Conservation (phyloP, 768 basidiomycete species). For the Bullera alba region DNA sequence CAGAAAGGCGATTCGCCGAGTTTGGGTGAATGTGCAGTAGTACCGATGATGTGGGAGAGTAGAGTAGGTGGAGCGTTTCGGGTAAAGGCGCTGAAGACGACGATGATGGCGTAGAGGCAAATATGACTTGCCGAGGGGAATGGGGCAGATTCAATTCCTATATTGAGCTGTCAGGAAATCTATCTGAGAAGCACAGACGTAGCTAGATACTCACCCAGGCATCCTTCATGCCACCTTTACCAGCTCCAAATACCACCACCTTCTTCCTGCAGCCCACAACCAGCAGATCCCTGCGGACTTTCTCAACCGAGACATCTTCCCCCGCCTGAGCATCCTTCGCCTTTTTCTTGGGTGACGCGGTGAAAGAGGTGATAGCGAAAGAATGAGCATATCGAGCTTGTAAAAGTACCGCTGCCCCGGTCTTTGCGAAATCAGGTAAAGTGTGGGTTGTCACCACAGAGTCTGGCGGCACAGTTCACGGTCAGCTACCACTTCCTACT, state of each 20-base stretch:
- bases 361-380: slow-evolving; percentile 63
- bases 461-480: slow-evolving; percentile 55
- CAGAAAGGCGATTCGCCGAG: slow-evolving; percentile 18
- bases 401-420: slow-evolving; percentile 55
- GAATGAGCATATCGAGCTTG: slow-evolving; percentile 77
- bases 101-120: slow-evolving; percentile 67
- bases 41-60: slow-evolving; percentile 31
- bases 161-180: not conserved
- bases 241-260: slow-evolving; percentile 78
- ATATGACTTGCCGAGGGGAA: slow-evolving; percentile 76
- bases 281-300: slow-evolving; percentile 57
- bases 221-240: slow-evolving; percentile 58
- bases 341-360: slow-evolving; percentile 11
- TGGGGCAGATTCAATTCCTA: slow-evolving; percentile 81
- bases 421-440: slow-evolving; percentile 63
- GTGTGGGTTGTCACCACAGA: slow-evolving; percentile 66
- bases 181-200: slow-evolving; percentile 52
- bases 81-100: slow-evolving; percentile 56
- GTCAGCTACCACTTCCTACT: not conserved
- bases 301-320: slow-evolving; percentile 16
- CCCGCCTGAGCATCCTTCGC: slow-evolving; percentile 33
- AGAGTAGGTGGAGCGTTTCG: slow-evolving; percentile 66
- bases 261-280: slow-evolving; percentile 79
- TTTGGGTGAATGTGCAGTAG: slow-evolving; percentile 29
- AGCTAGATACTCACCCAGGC: slow-evolving; percentile 65